phyloP scores from a whole-genome alignment of 2,329 filamentous ascomycete species.

The Pochonia chlamydosporia region DNA sequence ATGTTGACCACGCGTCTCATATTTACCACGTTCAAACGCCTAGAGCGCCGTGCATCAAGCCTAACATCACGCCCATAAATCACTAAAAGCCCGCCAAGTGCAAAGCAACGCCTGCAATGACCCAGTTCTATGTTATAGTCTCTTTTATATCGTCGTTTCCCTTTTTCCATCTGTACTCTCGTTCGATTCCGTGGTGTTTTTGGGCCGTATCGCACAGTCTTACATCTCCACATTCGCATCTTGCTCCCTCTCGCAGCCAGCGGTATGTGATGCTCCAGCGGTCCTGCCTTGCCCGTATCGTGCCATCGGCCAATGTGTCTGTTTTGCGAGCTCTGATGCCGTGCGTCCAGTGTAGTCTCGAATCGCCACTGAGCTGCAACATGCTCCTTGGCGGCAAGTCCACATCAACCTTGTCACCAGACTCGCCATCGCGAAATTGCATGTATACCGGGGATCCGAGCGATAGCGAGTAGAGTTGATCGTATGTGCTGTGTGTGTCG shows the following conservation, averaged over 20 bases:
- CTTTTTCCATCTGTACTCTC: constrained; percentile 43
- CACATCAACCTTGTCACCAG: constrained; percentile 30
- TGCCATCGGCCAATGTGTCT: constrained; percentile 39
- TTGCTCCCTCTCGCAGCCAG: constrained; percentile 40
- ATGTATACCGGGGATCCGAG: constrained; percentile 37
- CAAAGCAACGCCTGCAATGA: background rate
- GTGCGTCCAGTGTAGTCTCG: constrained; percentile 50
- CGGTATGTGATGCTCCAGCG: constrained; percentile 52
- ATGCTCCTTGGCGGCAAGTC: constrained; percentile 43
- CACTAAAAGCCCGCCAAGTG: too few relatives aligned
- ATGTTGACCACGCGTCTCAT: too few relatives aligned
- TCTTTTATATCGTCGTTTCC: background rate
- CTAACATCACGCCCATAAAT: too few relatives aligned
- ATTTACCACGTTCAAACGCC: too few relatives aligned
- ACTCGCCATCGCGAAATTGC: constrained; percentile 31
- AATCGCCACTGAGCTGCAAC: constrained; percentile 44
- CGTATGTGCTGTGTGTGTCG: constrained; percentile 45
- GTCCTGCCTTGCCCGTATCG: constrained; percentile 33
- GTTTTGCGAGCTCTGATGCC: constrained; percentile 49
- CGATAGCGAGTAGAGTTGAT: constrained; percentile 39
- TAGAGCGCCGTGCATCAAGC: too few relatives aligned
- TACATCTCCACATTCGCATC: constrained; percentile 45
- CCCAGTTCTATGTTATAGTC: background rate
- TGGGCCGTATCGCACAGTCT: constrained; percentile 48
- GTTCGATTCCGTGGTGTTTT: constrained; percentile 36